Evolutionary conservation across 257 asterid species (phyloP).

Genomic region (Solanum chilense): DNA sequence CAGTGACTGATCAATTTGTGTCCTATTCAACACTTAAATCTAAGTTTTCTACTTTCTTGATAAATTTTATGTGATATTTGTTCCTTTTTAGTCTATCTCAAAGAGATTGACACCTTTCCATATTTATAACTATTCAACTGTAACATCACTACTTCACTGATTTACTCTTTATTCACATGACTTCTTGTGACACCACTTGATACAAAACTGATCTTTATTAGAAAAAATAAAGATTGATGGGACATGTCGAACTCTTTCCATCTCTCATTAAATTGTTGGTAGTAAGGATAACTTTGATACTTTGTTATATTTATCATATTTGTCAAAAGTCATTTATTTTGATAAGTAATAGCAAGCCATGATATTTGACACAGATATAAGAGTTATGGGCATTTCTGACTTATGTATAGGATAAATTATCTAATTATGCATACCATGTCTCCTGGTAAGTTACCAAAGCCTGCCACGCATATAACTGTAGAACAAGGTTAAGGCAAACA

Average conservation of each 20-base stretch:
- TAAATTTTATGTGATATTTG: neutral
- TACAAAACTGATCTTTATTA: neutral
- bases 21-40: neutral
- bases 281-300: neutral
- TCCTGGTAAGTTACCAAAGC: constrained; percentile 96
- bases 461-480: constrained; percentile 89
- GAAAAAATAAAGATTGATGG: neutral
- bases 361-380: neutral
- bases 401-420: neutral
- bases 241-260: too few species aligned
- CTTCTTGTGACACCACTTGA: neutral
- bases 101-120: neutral
- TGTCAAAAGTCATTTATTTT: neutral
- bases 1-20: neutral
- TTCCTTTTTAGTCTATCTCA: neutral
- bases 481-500: constrained; percentile 44
- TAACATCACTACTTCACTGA: neutral
- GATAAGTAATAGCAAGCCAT: neutral
- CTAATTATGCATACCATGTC: constrained; percentile 60
- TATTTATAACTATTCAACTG: neutral
- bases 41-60: neutral
- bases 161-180: neutral
- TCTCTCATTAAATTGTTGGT: neutral
- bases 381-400: neutral
- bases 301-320: neutral